Conservation (phyloP, 192 early-diverging fungal species). For the Dimargaris cristalligena region DNA sequence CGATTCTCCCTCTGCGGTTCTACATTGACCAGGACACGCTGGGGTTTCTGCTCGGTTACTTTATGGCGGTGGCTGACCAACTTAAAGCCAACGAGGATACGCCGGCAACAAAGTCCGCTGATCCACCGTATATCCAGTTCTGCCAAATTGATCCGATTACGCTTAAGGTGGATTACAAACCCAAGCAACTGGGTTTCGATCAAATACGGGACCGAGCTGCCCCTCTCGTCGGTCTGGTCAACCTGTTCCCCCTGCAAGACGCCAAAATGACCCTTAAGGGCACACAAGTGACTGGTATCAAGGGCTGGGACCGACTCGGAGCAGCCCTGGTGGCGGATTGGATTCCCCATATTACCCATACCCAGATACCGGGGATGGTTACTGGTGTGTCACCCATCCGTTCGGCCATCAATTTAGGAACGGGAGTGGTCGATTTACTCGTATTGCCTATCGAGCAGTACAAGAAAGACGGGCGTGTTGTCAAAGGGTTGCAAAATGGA, state of each 20-base stretch:
- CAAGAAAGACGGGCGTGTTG: slow-evolving; percentile 71
- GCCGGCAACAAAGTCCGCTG: not conserved
- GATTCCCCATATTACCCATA: slow-evolving; percentile 85
- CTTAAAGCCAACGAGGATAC: slow-evolving; percentile 9
- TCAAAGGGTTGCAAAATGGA: slow-evolving; percentile 72
- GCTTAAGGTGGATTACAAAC: slow-evolving; percentile 91
- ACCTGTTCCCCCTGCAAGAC: slow-evolving; percentile 83
- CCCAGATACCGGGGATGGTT: slow-evolving; percentile 76
- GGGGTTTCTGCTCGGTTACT: slow-evolving; percentile 63
- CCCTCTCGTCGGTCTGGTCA: slow-evolving; percentile 45
- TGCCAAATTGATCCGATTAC: slow-evolving; percentile 56
- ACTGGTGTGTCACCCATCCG: slow-evolving; percentile 77
- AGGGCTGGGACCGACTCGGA: slow-evolving; percentile 47
- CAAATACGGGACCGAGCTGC: not conserved
- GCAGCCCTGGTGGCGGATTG: slow-evolving; percentile 51
- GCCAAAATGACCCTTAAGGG: slow-evolving; percentile 72
- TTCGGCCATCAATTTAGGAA: slow-evolving; percentile 77
- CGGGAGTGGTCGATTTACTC: slow-evolving; percentile 81
- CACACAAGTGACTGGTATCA: slow-evolving; percentile 63
- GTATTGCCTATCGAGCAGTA: slow-evolving; percentile 89
- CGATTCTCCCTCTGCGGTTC: slow-evolving; percentile 62
- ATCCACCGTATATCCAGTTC: slow-evolving; percentile 27
- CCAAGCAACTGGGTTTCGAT: slow-evolving; percentile 64
- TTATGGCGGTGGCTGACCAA: slow-evolving; percentile 26
- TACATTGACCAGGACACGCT: slow-evolving; percentile 91